Percentiles rank a stretch among this genome's conserved stretches.
phyloP scores from a whole-genome alignment of 306 rosid genomes.

The Castanea sativa region DNA sequence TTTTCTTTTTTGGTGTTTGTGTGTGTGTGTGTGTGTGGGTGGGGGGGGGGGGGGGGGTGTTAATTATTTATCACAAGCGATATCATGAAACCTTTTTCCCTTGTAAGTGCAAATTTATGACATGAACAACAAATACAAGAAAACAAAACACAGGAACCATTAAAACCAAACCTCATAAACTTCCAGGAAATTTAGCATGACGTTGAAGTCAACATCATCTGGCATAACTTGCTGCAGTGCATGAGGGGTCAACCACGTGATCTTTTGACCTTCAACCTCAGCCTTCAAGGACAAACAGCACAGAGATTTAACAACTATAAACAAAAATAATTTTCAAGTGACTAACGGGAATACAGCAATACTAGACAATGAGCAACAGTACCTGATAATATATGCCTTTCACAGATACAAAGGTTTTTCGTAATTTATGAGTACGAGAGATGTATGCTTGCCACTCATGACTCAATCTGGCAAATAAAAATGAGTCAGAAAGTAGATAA shows the following conservation, averaged over 20 bases:
- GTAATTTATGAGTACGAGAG: slow-evolving; percentile 72
- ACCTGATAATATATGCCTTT: slow-evolving; percentile 97
- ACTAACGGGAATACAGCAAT: neutral
- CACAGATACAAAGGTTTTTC: slow-evolving; percentile 82
- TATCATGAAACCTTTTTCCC: neutral
- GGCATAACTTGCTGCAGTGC: slow-evolving; percentile 83
- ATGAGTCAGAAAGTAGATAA: neutral
- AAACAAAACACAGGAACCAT: neutral
- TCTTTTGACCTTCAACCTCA: slow-evolving; percentile 69
- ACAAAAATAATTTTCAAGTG: neutral
- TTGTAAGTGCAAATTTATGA: neutral
- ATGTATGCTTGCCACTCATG: slow-evolving; percentile 95
- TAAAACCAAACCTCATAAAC: slow-evolving; percentile 63
- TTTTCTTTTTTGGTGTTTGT: no score
- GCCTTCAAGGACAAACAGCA: slow-evolving; percentile 53
- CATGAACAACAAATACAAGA: neutral
- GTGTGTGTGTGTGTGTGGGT: no score
- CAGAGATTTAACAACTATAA: neutral
- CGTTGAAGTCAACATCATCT: slow-evolving; percentile 69
- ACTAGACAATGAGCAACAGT: neutral
- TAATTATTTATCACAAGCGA: neutral
- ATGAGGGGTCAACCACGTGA: slow-evolving; percentile 94
- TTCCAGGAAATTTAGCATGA: slow-evolving; percentile 75
- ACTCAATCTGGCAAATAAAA: slow-evolving; percentile 53
- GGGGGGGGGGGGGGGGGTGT: neutral